A percentile compares a stretch with the other conserved stretches of the same genome.
Conservation (phyloP, 2,329 filamentous ascomycete genomes). For the Endocalyx cinctus region DNA sequence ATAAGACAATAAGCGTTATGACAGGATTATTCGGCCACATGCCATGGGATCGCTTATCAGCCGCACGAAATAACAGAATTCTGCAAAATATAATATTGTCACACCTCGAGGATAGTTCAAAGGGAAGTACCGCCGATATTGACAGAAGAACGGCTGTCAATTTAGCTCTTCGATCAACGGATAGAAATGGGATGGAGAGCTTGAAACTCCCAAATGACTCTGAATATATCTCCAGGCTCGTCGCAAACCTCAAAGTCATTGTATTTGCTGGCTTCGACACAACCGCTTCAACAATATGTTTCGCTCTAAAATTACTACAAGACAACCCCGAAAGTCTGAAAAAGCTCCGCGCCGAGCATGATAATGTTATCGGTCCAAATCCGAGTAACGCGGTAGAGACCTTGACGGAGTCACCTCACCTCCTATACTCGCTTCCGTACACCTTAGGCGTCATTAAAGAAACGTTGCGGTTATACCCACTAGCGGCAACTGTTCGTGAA, state of each 20-base stretch:
- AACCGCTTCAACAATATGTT: conserved; percentile 54
- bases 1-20: too few species aligned
- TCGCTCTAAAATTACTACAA: conserved; percentile 39
- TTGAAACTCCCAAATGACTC: too few species aligned
- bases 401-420: conserved; percentile 23
- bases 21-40: too few species aligned
- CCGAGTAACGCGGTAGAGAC: conserved; percentile 10
- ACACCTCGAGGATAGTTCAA: too few species aligned
- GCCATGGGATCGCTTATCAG: too few species aligned
- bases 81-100: too few species aligned
- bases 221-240: conserved; percentile 1
- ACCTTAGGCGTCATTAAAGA: conserved; percentile 34
- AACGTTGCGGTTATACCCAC: conserved; percentile 37
- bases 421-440: conserved; percentile 29
- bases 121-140: too few species aligned
- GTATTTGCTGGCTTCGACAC: conserved; percentile 62
- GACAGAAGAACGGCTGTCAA: too few species aligned
- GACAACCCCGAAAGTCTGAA: conserved; percentile 14
- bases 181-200: too few species aligned
- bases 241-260: conserved; percentile 11
- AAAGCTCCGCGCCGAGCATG: conserved; percentile 20
- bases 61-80: too few species aligned
- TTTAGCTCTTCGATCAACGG: too few species aligned
- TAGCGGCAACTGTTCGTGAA: conserved; percentile 35
- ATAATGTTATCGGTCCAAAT: conserved; percentile 14